phyloP scores from a whole-genome alignment of 768 basidiomycete species.

The Lactarius vividus region DNA sequence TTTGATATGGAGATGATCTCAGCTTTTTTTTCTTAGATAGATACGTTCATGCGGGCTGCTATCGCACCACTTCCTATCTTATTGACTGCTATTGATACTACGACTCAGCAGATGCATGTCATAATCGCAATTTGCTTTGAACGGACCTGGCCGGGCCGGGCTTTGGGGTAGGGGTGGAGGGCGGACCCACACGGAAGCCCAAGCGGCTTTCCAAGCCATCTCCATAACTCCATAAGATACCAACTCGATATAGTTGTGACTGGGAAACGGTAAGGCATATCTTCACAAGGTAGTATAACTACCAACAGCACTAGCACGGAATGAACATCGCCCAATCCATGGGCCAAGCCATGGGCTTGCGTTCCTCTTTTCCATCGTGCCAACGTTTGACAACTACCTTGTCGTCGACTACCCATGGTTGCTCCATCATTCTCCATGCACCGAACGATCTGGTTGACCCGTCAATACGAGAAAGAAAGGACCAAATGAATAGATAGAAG shows the following conservation, averaged over 20 bases:
- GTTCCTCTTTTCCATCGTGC: neutral
- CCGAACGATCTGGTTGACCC: constrained; percentile 31
- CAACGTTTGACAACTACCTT: constrained; percentile 28
- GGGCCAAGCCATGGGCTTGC: too few relatives aligned
- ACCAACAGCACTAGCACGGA: neutral
- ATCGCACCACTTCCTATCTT: constrained; percentile 10
- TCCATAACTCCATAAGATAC: too few relatives aligned
- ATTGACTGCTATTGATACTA: constrained; percentile 10
- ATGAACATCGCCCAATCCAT: constrained; percentile 14
- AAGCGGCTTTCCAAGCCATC: too few relatives aligned
- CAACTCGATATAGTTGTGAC: neutral
- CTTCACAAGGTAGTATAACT: neutral
- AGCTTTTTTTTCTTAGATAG: constrained; percentile 2
- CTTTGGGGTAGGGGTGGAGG: too few relatives aligned
- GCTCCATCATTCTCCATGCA: constrained; percentile 37
- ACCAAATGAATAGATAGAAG: neutral
- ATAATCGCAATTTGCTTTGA: neutral
- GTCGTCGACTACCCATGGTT: constrained; percentile 38
- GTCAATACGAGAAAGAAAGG: neutral
- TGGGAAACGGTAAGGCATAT: neutral
- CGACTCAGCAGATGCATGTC: too few relatives aligned
- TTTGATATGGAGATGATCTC: constrained; percentile 1
- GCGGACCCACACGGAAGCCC: too few relatives aligned
- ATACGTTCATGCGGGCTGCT: constrained; percentile 5
- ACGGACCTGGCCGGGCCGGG: neutral